phyloP scores from a whole-genome alignment of 805 yeast species.

The Candida vartiovaarae region DNA sequence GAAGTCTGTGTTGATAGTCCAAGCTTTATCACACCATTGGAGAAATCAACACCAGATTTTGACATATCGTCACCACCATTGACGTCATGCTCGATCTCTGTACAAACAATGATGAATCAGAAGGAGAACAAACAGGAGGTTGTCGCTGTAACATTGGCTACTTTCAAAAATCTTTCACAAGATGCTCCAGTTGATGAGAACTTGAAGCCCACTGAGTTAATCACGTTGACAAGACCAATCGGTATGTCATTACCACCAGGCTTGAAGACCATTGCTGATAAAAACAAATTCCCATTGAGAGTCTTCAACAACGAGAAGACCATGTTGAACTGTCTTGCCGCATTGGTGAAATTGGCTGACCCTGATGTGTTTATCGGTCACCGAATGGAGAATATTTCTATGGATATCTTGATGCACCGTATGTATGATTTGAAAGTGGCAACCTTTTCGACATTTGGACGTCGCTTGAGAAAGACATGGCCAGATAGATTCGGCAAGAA shows the following conservation, averaged over 20 bases:
- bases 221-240: slow-evolving; percentile 77
- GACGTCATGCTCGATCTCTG: slow-evolving; percentile 65
- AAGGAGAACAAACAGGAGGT: slow-evolving; percentile 77
- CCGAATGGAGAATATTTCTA: slow-evolving; percentile 65
- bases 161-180: slow-evolving; percentile 61
- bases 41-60: slow-evolving; percentile 31
- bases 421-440: slow-evolving; percentile 67
- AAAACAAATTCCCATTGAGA: slow-evolving; percentile 44
- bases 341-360: slow-evolving; percentile 61
- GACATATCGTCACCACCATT: slow-evolving; percentile 52
- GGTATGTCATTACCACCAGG: slow-evolving; percentile 74
- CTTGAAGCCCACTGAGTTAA: slow-evolving; percentile 48
- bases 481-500: slow-evolving; percentile 64
- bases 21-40: slow-evolving; percentile 38
- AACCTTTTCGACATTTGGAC: slow-evolving; percentile 78
- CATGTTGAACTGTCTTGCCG: slow-evolving; percentile 67
- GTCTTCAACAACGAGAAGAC: slow-evolving; percentile 68
- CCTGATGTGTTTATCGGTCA: slow-evolving; percentile 93
- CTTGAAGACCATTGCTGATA: slow-evolving; percentile 51
- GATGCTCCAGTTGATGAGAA: slow-evolving; percentile 67
- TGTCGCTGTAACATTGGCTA: slow-evolving; percentile 72
- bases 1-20: slow-evolving; percentile 58
- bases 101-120: slow-evolving; percentile 76
- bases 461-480: slow-evolving; percentile 70
- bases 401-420: slow-evolving; percentile 77